These are phyloP conservation scores for Globisporangium apiculatum DNA, from an alignment of 352 stramenopile genomes.

Conservation along the genomic window DNA sequence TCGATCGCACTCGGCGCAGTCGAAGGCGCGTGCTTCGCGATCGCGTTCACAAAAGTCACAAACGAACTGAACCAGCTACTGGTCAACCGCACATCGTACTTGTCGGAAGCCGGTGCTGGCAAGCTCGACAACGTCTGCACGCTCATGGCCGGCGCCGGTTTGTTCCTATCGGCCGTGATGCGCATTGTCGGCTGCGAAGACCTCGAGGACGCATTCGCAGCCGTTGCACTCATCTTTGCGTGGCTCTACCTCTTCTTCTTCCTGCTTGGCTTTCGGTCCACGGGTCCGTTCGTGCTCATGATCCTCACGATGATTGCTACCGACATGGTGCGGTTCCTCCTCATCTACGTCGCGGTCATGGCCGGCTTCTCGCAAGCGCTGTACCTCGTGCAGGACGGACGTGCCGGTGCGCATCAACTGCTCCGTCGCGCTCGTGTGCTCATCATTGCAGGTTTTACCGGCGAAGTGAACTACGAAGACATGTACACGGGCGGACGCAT, in stretches of 20 bases:
- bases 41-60: constrained; percentile 37
- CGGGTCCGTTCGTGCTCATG: constrained; percentile 63
- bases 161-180: constrained; percentile 26
- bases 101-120: constrained; percentile 30
- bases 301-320: constrained; percentile 54
- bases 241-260: constrained; percentile 72
- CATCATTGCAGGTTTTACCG: constrained; percentile 46
- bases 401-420: constrained; percentile 18
- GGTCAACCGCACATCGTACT: constrained; percentile 32
- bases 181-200: constrained; percentile 17
- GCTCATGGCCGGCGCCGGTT: constrained; percentile 23
- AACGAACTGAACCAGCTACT: constrained; percentile 48
- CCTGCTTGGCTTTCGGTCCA: constrained; percentile 50
- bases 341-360: constrained; percentile 50
- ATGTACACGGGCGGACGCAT: constrained; percentile 38
- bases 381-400: constrained; percentile 46
- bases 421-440: constrained; percentile 43
- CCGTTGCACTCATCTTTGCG: constrained; percentile 39
- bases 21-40: constrained; percentile 19
- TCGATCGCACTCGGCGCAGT: constrained; percentile 22
- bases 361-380: constrained; percentile 44
- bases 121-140: constrained; percentile 56
- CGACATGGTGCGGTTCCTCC: constrained; percentile 51
- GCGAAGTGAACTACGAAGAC: constrained; percentile 56
- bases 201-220: constrained; percentile 32